These are phyloP conservation scores for Coleophoma cylindrospora DNA, from an alignment of 2,329 filamentous ascomycete genomes.

Conservation along the genomic window DNA sequence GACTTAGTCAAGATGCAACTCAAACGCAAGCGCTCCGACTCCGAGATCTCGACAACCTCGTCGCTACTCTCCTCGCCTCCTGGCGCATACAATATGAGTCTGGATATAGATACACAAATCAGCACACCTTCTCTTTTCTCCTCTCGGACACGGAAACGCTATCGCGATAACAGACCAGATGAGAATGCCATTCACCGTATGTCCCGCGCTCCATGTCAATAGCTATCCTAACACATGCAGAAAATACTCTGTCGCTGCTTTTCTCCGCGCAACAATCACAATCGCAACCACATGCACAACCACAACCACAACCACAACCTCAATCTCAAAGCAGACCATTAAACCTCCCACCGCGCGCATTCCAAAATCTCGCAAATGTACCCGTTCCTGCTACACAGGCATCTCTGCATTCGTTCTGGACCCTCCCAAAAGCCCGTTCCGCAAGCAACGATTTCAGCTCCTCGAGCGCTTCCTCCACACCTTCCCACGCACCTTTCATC, in stretches of 20 bases:
- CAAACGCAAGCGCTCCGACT: constrained; percentile 61
- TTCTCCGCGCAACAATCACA: constrained; percentile 46
- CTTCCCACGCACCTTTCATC: constrained; percentile 13
- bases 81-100: constrained; percentile 28
- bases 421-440: constrained; percentile 33
- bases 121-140: constrained; percentile 39
- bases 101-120: constrained; percentile 21
- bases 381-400: constrained; percentile 33
- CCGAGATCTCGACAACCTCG: constrained; percentile 46
- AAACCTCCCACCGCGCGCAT: constrained; percentile 10
- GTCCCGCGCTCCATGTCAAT: constrained; percentile 2
- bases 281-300: constrained; percentile 18
- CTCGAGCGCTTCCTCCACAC: constrained; percentile 13
- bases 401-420: constrained; percentile 58
- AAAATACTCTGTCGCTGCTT: constrained; percentile 50
- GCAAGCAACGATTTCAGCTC: constrained; percentile 23
- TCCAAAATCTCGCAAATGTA: constrained; percentile 7
- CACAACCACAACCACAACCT: constrained; percentile 13
- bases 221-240: constrained; percentile 14
- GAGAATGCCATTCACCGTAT: constrained; percentile 37
- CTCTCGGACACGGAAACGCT: constrained; percentile 56
- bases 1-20: constrained; percentile 19
- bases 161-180: constrained; percentile 53
- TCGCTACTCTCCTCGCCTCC: constrained; percentile 32
- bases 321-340: constrained; percentile 12